Conservation (phyloP, 176 grass and related monocot species). For the Stipa capillata region DNA sequence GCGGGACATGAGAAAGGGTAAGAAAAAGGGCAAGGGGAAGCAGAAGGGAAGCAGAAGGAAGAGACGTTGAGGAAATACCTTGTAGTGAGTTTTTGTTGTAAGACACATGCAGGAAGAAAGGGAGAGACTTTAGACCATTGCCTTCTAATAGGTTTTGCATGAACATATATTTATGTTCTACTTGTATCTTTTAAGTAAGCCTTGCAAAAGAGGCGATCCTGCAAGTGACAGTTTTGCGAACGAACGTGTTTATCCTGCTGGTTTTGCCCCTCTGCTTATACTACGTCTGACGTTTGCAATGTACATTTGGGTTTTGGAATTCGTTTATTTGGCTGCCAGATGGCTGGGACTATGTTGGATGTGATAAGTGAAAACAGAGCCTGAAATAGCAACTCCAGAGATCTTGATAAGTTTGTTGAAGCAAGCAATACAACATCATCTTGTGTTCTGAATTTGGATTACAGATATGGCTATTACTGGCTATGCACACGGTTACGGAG, state of each 20-base stretch:
- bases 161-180: not conserved
- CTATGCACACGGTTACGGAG: too few relatives aligned
- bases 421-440: too few relatives aligned
- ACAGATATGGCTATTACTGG: too few relatives aligned
- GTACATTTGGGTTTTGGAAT: not conserved
- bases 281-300: not conserved
- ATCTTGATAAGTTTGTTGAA: too few relatives aligned
- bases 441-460: too few relatives aligned
- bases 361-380: too few relatives aligned
- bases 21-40: slow-evolving; percentile 37
- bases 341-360: not conserved
- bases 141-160: not conserved
- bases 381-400: too few relatives aligned
- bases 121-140: not conserved
- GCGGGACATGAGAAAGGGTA: slow-evolving; percentile 28
- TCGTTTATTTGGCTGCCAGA: not conserved
- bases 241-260: too few relatives aligned
- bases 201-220: not conserved
- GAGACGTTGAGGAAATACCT: slow-evolving; percentile 38
- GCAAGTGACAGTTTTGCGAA: not conserved
- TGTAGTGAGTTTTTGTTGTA: not conserved
- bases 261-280: not conserved
- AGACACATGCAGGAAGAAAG: not conserved
- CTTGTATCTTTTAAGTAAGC: not conserved
- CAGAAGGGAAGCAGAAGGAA: slow-evolving; percentile 39